Conservation (phyloP, 305 asterid species). For the Petunia hybrid region DNA sequence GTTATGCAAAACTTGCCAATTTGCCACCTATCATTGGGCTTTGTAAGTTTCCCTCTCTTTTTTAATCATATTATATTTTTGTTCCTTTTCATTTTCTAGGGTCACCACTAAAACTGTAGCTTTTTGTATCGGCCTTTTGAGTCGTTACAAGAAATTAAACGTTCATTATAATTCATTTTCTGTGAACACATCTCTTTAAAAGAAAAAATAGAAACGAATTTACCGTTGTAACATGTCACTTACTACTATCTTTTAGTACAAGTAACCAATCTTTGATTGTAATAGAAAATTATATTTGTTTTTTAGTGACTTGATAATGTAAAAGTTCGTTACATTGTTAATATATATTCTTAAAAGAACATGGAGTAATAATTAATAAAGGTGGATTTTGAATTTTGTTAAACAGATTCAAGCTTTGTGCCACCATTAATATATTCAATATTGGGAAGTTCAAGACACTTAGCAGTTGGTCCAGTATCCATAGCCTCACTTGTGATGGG, state of each 20-base stretch:
- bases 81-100: neutral
- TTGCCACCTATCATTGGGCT: slow-evolving; percentile 88
- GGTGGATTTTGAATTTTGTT: neutral
- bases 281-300: too few species aligned
- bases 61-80: neutral
- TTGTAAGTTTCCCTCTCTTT: slow-evolving; percentile 57
- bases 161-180: too few species aligned
- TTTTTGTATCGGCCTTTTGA: neutral
- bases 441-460: slow-evolving; percentile 89
- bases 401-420: slow-evolving; percentile 91
- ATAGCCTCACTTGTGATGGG: slow-evolving; percentile 99
- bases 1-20: slow-evolving; percentile 95
- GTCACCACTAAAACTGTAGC: neutral
- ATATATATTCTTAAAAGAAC: too few species aligned
- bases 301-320: too few species aligned
- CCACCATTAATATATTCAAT: slow-evolving; percentile 86
- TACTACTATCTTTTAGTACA: too few species aligned
- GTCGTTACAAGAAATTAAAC: too few species aligned
- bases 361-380: neutral
- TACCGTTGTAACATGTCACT: too few species aligned
- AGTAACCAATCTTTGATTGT: too few species aligned
- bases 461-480: slow-evolving; percentile 89
- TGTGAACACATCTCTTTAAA: too few species aligned
- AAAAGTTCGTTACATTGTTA: too few species aligned
- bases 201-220: too few species aligned